These are phyloP conservation scores for Endothia cerciana DNA, from an alignment of 2,329 filamentous ascomycete species.

Conservation along the genomic window DNA sequence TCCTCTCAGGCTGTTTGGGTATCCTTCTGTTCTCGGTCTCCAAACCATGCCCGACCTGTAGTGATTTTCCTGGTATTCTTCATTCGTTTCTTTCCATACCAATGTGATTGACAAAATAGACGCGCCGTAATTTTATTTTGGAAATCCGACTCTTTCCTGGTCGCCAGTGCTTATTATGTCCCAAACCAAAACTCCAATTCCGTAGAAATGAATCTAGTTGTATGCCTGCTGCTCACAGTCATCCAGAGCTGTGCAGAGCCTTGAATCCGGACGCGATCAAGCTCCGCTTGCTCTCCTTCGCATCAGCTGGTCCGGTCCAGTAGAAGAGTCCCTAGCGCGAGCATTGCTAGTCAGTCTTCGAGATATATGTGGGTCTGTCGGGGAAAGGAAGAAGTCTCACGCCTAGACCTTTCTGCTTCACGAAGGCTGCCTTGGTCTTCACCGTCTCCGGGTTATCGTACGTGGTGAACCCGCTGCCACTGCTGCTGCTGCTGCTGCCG, in stretches of 20 bases:
- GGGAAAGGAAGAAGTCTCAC: slow-evolving; percentile 44
- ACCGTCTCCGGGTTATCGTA: slow-evolving; percentile 82
- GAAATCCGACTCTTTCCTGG: background rate
- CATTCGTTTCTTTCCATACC: background rate
- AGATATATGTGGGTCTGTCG: background rate
- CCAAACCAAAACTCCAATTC: background rate
- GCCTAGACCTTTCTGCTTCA: slow-evolving; percentile 70
- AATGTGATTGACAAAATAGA: background rate
- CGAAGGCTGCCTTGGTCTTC: slow-evolving; percentile 73
- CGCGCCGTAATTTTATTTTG: background rate
- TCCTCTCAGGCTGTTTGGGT: background rate
- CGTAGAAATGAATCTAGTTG: background rate
- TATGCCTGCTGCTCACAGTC: slow-evolving; percentile 15
- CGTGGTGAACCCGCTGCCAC: slow-evolving; percentile 76
- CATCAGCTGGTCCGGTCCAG: slow-evolving; percentile 78
- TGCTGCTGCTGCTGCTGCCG: too few relatives aligned
- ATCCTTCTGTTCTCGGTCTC: background rate
- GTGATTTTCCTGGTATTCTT: background rate
- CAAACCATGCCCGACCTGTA: background rate
- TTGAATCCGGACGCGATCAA: slow-evolving; percentile 63
- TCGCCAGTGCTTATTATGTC: background rate
- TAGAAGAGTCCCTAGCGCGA: slow-evolving; percentile 72
- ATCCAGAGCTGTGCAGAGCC: slow-evolving; percentile 54
- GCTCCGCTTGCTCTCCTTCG: slow-evolving; percentile 59
- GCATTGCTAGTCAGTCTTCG: slow-evolving; percentile 4